Base-by-base conservation (phyloP, 73 alveolate species). In the Diophrys sp. region DNA sequence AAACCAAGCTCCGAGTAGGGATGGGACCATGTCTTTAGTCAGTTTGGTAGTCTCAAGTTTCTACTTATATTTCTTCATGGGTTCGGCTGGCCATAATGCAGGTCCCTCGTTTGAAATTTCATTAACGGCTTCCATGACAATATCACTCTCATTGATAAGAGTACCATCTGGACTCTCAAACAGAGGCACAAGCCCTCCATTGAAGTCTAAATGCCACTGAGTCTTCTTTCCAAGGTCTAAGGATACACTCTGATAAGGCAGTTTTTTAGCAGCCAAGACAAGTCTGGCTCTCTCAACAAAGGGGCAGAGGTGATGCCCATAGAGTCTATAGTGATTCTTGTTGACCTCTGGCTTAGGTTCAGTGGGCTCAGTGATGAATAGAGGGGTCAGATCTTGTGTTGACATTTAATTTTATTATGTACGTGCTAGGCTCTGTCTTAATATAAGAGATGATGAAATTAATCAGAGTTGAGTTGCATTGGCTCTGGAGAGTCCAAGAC, bases 251-350 rank as follows among this genome's bases (percentile, higher is more conserved):
- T 85, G 85, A 55, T 79, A 85, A 0, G 11, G 33, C 1, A 85
- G 24, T 34, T 57, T 54, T 54, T 85, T 85, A 32, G 93, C 88
- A 32, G 71, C 30, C 18, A 85, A 56, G 26, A 82, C 80, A 26
- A 85, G 79, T 32, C 78, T 31, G 5, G 93, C 88, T 33, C 79
- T 78, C 30, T 85, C 89, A 18, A 85, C 93, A 71, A 71, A 79
- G 0, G 93, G 93, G 56, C 93, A 85, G 44, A 85, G 84, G 56
- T 85, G 75, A 33, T 85, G 93, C 0, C 93, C 93, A 62, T 85
- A 85, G 24, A 85, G 56, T 33, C 93, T 54, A 18, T 33, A 54
- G 78, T 44, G 62, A 33, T 78, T 85, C 62, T 79, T 57, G 78
- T 85, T 85, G 1, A 31, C 26, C 0, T 73, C 67, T 1, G 93